phyloP scores from a whole-genome alignment of 2,329 filamentous ascomycete species.

The Fusarium sp. region DNA sequence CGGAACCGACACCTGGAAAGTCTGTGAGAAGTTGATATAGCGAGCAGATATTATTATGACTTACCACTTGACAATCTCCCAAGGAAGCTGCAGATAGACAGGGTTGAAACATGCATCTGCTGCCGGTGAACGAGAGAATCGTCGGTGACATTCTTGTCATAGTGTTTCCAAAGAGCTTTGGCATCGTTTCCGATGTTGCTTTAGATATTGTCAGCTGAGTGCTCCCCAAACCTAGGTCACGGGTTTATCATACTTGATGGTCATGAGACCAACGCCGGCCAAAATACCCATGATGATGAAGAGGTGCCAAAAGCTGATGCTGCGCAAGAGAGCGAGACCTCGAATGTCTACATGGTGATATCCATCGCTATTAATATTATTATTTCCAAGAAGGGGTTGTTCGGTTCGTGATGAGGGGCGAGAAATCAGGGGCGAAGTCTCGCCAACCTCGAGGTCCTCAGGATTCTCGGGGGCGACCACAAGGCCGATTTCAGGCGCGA shows the following conservation, averaged over 20 bases:
- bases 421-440: conserved; percentile 85
- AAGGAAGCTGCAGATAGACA: conserved; percentile 88
- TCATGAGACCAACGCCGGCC: conserved; percentile 95
- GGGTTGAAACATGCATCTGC: conserved; percentile 90
- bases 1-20: conserved; percentile 81
- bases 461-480: conserved; percentile 42
- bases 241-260: conserved; percentile 82
- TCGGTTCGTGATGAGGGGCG: conserved; percentile 64
- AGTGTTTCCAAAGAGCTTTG: conserved; percentile 88
- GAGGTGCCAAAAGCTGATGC: conserved; percentile 88
- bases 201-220: conserved; percentile 23
- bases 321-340: conserved; percentile 78
- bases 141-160: conserved; percentile 77
- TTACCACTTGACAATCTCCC: conserved; percentile 82
- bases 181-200: conserved; percentile 96
- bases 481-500: conserved; percentile 46
- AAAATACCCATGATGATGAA: conserved; percentile 90
- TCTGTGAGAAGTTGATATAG: conserved; percentile 28
- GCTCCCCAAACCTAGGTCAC: neutral
- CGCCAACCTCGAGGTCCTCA: conserved; percentile 66
- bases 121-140: conserved; percentile 84
- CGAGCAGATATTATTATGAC: conserved; percentile 41
- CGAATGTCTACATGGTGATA: conserved; percentile 91
- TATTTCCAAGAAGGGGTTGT: conserved; percentile 66
- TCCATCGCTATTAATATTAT: conserved; percentile 76